phyloP scores from a whole-genome alignment of 208 protist species.

The Naegleria lovaniensis region DNA sequence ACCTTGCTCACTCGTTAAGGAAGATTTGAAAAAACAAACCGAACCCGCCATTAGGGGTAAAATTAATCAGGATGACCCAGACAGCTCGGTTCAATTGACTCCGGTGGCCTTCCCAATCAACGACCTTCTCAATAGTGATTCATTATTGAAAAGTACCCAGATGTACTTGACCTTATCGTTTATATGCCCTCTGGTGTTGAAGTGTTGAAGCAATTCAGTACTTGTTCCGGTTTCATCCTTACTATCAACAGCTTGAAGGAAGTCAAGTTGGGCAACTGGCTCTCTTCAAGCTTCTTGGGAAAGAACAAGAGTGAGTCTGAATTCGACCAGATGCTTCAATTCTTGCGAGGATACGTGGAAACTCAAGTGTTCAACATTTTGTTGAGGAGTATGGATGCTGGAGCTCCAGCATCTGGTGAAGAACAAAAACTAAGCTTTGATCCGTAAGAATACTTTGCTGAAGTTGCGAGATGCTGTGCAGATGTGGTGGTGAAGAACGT shows the following conservation, averaged over 20 bases:
- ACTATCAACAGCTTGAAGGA: neutral
- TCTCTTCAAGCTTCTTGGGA: neutral
- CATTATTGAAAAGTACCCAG: neutral
- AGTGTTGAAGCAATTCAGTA: neutral
- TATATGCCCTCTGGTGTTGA: neutral
- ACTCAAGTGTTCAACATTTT: neutral
- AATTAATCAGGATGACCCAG: neutral
- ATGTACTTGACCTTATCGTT: neutral
- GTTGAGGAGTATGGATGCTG: neutral
- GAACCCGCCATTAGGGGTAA: too few relatives aligned
- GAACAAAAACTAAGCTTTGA: too few relatives aligned
- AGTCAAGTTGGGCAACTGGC: neutral
- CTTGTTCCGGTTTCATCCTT: neutral
- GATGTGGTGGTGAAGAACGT: neutral
- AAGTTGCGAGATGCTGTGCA: neutral
- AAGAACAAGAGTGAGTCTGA: neutral
- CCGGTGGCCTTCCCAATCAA: neutral
- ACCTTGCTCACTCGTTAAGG: too few relatives aligned
- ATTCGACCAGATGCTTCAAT: neutral
- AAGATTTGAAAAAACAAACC: too few relatives aligned
- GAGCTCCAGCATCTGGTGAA: too few relatives aligned
- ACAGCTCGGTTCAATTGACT: neutral
- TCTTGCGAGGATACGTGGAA: neutral
- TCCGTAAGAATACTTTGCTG: neutral
- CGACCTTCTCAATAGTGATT: neutral